Evolutionary conservation across 306 rosid genomes (phyloP), one percentile per base, ranked within the genome.

Genomic region (Prunus armeniaca): DNA sequence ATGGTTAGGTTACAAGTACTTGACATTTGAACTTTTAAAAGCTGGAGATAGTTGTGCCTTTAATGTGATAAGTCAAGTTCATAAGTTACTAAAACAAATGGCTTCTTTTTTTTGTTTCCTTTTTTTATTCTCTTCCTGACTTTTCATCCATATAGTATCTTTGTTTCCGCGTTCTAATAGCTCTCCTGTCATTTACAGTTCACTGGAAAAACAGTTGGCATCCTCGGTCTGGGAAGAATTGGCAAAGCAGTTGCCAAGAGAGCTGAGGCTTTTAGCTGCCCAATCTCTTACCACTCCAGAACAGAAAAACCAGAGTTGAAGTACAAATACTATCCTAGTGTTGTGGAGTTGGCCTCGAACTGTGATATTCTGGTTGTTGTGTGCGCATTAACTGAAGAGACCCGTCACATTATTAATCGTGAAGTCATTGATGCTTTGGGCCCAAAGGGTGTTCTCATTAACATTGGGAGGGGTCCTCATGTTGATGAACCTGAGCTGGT

Each of bases 181-280:
- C 41, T 54, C 19, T 60, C 17, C 63, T 82, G 22, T 30, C 75
- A 14, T 84, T 87, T 79, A 34, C 87, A 94, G 96, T 87, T 94
- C 87, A 81, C 88, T 78, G 96, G 98, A 57, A 89, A 94, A 85
- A 88, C 86, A 11, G 89, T 94, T 43, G 98, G 98, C 57, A 86
- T 94, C 63, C 55, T 94, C 15, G 97, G 97, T 60, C 19, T 94
- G 74, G 98, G 98, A 77, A 85, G 97, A 71, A 94, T 94, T 55
- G 96, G 98, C 28, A 32, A 58, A 64, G 97, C 91, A 72, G 57
- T 94, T 77, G 97, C 96, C 24, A 89, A 81, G 78, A 89, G 97
- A 80, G 95, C 92, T 60, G 93, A 91, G 86, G 96, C 87, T 78
- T 94, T 94, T 64, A 65, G 79, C 82, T 92, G 97, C 79, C 62